Base-by-base conservation (phyloP, 164 flowering plant genomes). In the Chimonanthus salicifolius region DNA sequence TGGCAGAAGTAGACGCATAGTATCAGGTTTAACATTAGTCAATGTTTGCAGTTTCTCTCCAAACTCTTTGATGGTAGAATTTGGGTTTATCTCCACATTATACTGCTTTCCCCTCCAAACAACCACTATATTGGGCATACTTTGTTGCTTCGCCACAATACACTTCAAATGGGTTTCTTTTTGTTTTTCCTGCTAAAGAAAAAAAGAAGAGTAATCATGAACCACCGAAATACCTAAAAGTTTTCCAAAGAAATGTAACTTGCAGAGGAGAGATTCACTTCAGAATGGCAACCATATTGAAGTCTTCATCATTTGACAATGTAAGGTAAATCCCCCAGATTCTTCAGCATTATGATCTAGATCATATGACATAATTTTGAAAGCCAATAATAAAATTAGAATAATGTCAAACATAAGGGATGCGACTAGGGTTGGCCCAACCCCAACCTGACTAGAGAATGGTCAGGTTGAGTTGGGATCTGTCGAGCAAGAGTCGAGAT, bases 1-100 rank as follows among this genome's bases (percentile, higher is more conserved):
- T 7, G 97, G 97, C 73, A 93, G 83, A 81, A 95, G 87, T 15
- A 95, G 80, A 64, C 90, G 79, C 86, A 93, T 79, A 3, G 99
- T 93, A 77, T 93, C 92, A 63, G 89, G 84, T 83, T 83, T 86
- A 64, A 92, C 89, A 79, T 77, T 78, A 10, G 94, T 90, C 80
- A 93, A 75, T 62, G 78, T 83, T 79, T 84, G 96, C 71, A 95
- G 80, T 71, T 85, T 89, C 18, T 78, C 64, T 8, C 97, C 99
- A 50, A 95, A 78, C 47, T 89, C 97, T 78, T 86, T 84, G 62
- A 93, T 78, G 71, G 86, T 74, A 71, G 89, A 82, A 73, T 60
- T 74, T 50, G 84, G 72, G 73, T 77, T 82, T 54, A 86, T 84
- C 72, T 83, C 85, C 67, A 91, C 79, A 62, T 76, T 58, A 72